Percentiles rank a stretch among this genome's conserved stretches.
These are phyloP conservation scores for Trichosporon asahii DNA, from an alignment of 1,284 basidiomycete species.

Conservation along the genomic window DNA sequence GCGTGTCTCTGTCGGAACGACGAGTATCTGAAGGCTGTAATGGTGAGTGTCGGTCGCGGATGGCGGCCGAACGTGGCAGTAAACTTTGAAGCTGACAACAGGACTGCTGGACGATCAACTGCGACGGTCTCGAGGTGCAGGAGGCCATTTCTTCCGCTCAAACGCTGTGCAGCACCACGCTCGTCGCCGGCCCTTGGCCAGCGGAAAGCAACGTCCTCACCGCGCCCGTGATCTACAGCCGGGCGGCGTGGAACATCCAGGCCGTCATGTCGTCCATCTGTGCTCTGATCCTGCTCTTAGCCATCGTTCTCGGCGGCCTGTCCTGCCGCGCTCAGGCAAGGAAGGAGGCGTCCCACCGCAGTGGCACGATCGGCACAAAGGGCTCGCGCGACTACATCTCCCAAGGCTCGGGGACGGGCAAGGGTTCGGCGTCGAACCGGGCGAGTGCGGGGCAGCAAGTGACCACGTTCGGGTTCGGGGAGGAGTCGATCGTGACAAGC, in stretches of 20 bases:
- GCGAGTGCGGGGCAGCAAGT: neutral
- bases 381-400: neutral
- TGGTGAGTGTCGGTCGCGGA: neutral
- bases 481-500: conserved; percentile 1
- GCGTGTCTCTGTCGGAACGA: conserved; percentile 5
- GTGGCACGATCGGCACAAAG: neutral
- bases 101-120: conserved; percentile 14
- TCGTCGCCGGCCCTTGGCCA: neutral
- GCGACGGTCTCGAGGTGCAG: neutral
- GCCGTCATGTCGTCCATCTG: conserved; percentile 16
- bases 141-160: neutral
- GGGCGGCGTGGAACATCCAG: conserved; percentile 14
- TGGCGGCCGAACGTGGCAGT: too few relatives aligned
- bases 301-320: conserved; percentile 13
- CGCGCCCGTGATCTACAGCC: conserved; percentile 15
- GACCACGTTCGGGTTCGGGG: neutral
- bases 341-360: conserved; percentile 4
- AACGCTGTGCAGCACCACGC: neutral
- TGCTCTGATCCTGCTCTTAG: conserved; percentile 8
- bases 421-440: neutral
- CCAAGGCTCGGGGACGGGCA: neutral
- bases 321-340: conserved; percentile 19
- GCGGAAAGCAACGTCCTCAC: conserved; percentile 3
- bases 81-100: neutral
- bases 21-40: neutral